Conservation (phyloP, 306 rosid genomes). For the Quercus variabilis region DNA sequence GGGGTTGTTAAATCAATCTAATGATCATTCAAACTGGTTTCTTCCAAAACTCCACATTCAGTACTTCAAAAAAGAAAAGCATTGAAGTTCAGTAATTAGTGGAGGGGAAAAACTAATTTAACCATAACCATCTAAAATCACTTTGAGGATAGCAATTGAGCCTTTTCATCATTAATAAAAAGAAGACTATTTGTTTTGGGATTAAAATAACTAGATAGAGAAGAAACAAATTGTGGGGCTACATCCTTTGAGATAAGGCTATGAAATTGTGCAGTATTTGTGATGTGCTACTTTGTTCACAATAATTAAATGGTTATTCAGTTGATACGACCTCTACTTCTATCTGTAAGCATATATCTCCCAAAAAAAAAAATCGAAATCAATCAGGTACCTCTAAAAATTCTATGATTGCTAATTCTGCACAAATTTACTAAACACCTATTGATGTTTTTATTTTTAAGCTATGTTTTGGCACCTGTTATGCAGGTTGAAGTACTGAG, state of each 20-base stretch:
- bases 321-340: neutral
- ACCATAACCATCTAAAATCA: too few relatives aligned
- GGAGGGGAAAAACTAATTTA: too few relatives aligned
- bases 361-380: neutral
- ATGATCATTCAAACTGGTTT: neutral
- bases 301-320: neutral
- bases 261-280: neutral
- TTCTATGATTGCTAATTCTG: too few relatives aligned
- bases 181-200: too few relatives aligned
- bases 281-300: neutral
- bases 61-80: neutral
- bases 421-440: too few relatives aligned
- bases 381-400: too few relatives aligned
- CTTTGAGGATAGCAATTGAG: too few relatives aligned
- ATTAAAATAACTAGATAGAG: too few relatives aligned
- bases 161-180: too few relatives aligned
- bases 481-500: slow-evolving; percentile 72
- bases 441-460: neutral
- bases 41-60: neutral
- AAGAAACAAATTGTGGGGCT: too few relatives aligned
- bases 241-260: neutral
- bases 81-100: neutral
- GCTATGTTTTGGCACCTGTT: neutral
- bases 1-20: neutral
- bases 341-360: neutral